phyloP scores from a whole-genome alignment of 169 alveolate species.

The Plasmodium gonderi region DNA sequence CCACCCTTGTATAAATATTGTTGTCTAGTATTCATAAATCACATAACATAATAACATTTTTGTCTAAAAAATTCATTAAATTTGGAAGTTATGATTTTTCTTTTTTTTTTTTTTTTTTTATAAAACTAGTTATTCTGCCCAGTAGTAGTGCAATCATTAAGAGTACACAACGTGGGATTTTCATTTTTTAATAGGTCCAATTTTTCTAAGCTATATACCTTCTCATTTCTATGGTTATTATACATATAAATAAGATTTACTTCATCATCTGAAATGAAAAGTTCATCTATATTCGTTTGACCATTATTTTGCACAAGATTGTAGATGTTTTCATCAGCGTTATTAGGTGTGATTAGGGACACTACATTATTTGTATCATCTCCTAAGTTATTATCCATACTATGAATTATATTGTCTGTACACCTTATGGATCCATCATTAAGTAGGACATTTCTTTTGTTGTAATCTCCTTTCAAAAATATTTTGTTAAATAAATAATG shows the following conservation, averaged over 20 bases:
- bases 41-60: not conserved
- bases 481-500: not conserved
- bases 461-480: not conserved
- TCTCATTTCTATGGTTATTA: constrained; percentile 27
- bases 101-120: not conserved
- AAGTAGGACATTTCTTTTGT: not conserved
- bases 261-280: constrained; percentile 62
- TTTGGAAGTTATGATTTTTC: not conserved
- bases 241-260: constrained; percentile 67
- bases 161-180: not conserved
- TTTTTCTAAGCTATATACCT: constrained; percentile 46
- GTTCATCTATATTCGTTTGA: constrained; percentile 13
- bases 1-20: not conserved
- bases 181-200: not conserved
- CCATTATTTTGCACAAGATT: not conserved
- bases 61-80: not conserved
- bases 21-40: not conserved
- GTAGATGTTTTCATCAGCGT: not conserved
- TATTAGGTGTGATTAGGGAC: not conserved
- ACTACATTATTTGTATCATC: not conserved
- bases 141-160: not conserved
- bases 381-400: not conserved
- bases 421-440: not conserved
- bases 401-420: not conserved
- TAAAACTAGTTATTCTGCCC: not conserved